These are phyloP conservation scores for Coprinopsis marcescibilis DNA, from an alignment of 768 basidiomycete species.

Conservation along the genomic window DNA sequence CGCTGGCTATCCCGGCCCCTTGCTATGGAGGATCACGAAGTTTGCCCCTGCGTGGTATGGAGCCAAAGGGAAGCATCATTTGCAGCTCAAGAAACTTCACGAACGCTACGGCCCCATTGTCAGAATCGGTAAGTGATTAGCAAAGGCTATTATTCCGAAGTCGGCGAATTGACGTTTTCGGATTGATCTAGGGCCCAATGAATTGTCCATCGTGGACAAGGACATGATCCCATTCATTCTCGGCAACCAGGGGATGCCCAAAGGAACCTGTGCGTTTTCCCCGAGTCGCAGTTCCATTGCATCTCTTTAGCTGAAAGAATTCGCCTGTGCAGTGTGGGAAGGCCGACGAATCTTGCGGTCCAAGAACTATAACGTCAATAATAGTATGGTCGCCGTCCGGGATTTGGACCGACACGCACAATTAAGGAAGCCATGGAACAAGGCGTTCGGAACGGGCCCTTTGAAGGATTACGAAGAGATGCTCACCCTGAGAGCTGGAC, in stretches of 20 bases:
- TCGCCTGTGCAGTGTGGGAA: slow-evolving; percentile 34
- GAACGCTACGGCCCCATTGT: slow-evolving; percentile 30
- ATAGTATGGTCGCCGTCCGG: slow-evolving; percentile 18
- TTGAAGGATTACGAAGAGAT: slow-evolving; percentile 35
- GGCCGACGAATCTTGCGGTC: slow-evolving; percentile 30
- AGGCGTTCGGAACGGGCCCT: slow-evolving; percentile 32
- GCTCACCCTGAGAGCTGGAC: slow-evolving; percentile 22
- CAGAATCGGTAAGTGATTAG: slow-evolving; percentile 27
- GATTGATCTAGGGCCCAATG: slow-evolving; percentile 41
- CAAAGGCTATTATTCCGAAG: slow-evolving; percentile 18
- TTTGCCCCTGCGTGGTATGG: slow-evolving; percentile 20
- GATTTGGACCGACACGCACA: slow-evolving; percentile 29
- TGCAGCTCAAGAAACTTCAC: slow-evolving; percentile 23
- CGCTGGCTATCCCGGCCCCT: slow-evolving; percentile 30
- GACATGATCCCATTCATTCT: slow-evolving; percentile 37
- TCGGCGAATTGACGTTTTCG: slow-evolving; percentile 12
- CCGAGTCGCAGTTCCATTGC: not conserved
- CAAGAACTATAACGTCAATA: slow-evolving; percentile 12
- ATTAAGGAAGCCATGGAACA: slow-evolving; percentile 38
- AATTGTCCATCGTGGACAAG: slow-evolving; percentile 40
- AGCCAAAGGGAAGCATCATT: slow-evolving; percentile 23
- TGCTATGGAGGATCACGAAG: slow-evolving; percentile 24
- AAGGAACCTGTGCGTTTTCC: slow-evolving; percentile 41
- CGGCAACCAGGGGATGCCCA: slow-evolving; percentile 44
- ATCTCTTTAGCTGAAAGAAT: not conserved